Conservation (phyloP, 208 protist genomes). For the Angomonas ambiguus region DNA sequence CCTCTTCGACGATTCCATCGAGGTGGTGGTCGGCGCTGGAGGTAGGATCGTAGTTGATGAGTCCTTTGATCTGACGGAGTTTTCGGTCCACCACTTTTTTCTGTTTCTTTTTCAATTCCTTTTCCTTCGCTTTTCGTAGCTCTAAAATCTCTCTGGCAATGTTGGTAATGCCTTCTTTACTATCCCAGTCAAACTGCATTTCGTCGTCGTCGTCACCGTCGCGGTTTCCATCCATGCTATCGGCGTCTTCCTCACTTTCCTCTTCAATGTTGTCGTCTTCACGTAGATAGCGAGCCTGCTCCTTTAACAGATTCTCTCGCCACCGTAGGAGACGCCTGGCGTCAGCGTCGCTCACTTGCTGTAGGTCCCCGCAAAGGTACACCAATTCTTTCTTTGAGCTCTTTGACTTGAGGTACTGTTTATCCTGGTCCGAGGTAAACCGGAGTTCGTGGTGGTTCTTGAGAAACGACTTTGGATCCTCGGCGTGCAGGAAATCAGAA, state of each 20-base stretch:
- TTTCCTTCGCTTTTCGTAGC: slow-evolving; percentile 76
- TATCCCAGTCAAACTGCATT: slow-evolving; percentile 67
- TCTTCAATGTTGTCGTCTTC: slow-evolving; percentile 23
- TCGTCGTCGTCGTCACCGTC: slow-evolving; percentile 26
- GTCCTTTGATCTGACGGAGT: slow-evolving; percentile 87
- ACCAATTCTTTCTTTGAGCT: slow-evolving; percentile 91
- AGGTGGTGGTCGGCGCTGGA: slow-evolving; percentile 61
- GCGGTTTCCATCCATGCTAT: slow-evolving; percentile 3
- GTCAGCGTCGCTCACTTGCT: slow-evolving; percentile 93
- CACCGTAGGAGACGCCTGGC: slow-evolving; percentile 92
- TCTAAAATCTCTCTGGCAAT: slow-evolving; percentile 86
- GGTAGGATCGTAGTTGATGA: slow-evolving; percentile 92
- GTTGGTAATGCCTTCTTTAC: slow-evolving; percentile 67
- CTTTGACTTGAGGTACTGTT: slow-evolving; percentile 67
- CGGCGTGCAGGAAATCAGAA: slow-evolving; percentile 86
- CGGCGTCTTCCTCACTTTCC: slow-evolving; percentile 22
- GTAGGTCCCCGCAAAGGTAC: slow-evolving; percentile 89
- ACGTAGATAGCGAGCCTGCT: slow-evolving; percentile 33
- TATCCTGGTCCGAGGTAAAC: slow-evolving; percentile 84
- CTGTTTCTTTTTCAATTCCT: slow-evolving; percentile 89
- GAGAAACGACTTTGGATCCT: slow-evolving; percentile 89
- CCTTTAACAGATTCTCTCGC: slow-evolving; percentile 81
- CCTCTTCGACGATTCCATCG: slow-evolving; percentile 58
- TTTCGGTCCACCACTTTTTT: slow-evolving; percentile 91
- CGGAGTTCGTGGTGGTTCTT: slow-evolving; percentile 84